Evolutionary conservation across 2,329 filamentous ascomycete genomes (phyloP).

Genomic region (Myriosclerotinia curreyana): DNA sequence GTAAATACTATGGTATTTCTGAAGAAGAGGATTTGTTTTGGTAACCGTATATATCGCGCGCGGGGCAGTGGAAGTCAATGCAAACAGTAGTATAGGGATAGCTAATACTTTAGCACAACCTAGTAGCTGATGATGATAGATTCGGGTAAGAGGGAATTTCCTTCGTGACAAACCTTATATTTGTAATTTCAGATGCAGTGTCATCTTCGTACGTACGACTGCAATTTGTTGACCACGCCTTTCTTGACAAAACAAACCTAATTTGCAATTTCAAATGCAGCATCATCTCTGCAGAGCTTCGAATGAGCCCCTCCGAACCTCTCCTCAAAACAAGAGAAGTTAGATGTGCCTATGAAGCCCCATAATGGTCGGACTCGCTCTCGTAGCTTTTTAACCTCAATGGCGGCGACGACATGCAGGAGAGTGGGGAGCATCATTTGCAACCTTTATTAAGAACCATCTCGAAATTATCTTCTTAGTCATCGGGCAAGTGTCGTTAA

Average conservation of each 20-base stretch:
- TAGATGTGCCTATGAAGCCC: background rate
- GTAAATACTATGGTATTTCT: background rate
- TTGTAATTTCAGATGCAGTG: conserved; percentile 1
- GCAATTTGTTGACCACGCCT: background rate
- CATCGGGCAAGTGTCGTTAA: background rate
- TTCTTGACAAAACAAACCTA: background rate
- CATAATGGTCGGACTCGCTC: background rate
- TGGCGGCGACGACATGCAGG: background rate
- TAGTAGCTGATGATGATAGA: background rate
- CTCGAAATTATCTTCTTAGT: background rate
- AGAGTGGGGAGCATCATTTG: background rate
- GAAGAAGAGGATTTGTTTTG: background rate
- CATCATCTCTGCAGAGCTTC: background rate
- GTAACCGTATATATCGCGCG: background rate
- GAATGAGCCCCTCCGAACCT: background rate
- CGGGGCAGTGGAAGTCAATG: background rate
- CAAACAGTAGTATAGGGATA: background rate
- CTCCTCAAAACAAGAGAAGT: background rate
- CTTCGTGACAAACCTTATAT: conserved; percentile 1
- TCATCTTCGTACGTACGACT: background rate
- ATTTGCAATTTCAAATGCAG: background rate
- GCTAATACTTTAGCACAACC: background rate
- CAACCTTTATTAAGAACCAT: background rate
- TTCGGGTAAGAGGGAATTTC: background rate
- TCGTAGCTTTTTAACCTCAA: background rate